Evolutionary conservation across 2,329 filamentous ascomycete species (phyloP).

Genomic region (Fusarium pilosicola): DNA sequence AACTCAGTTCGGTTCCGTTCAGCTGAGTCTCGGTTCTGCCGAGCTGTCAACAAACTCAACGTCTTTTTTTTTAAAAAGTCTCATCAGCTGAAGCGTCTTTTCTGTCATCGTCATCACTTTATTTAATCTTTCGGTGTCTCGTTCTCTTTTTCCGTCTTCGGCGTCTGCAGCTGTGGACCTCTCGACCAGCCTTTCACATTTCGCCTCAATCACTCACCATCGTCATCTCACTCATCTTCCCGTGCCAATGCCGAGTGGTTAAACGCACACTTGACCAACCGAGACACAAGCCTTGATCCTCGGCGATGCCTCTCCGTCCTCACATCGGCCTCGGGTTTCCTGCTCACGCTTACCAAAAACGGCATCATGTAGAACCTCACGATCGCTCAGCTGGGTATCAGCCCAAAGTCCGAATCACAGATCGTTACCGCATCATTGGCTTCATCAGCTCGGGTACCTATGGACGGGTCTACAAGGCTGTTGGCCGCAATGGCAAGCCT

Average conservation of each 20-base stretch:
- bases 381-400: conserved; percentile 68
- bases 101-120: conserved; percentile 10
- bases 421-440: conserved; percentile 95
- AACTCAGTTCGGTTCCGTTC: background rate
- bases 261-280: background rate
- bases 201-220: conserved; percentile 2
- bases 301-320: conserved; percentile 50
- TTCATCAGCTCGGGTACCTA: conserved; percentile 99
- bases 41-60: conserved; percentile 8
- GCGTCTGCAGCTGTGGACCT: conserved; percentile 11
- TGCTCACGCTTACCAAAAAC: conserved; percentile 48
- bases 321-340: conserved; percentile 44
- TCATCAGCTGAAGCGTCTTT: background rate
- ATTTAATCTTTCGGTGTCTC: background rate
- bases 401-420: conserved; percentile 86
- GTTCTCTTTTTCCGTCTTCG: background rate
- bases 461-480: conserved; percentile 96
- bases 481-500: conserved; percentile 66
- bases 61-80: background rate
- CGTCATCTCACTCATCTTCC: background rate
- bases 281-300: background rate
- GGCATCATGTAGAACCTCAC: conserved; percentile 58
- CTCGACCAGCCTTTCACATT: background rate
- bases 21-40: background rate
- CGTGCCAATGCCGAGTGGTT: conserved; percentile 39